phyloP scores from a whole-genome alignment of 768 basidiomycete genomes.

The Mycena epipterygia region DNA sequence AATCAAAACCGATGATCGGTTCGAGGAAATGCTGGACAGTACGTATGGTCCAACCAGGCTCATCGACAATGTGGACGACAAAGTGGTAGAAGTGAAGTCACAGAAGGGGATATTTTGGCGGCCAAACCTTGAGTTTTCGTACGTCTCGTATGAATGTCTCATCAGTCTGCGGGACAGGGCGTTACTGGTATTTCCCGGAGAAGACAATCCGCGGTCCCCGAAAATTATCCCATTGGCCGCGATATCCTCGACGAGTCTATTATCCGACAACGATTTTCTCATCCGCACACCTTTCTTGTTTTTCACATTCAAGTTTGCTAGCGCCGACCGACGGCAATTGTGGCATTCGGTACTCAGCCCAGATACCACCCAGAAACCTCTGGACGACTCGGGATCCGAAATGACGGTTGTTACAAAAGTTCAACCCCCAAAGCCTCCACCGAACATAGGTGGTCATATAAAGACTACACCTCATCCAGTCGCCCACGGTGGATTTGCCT shows the following conservation, averaged over 20 bases:
- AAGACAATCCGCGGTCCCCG: neutral
- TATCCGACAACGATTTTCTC: neutral
- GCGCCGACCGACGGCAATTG: neutral
- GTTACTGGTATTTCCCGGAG: neutral
- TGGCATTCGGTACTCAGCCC: neutral
- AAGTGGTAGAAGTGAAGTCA: neutral
- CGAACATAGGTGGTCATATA: neutral
- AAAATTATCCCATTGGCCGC: neutral
- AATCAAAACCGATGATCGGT: neutral
- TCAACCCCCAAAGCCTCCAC: neutral
- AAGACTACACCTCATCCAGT: neutral
- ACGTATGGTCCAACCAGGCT: neutral
- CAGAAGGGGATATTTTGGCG: neutral
- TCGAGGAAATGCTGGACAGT: neutral
- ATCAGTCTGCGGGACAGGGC: neutral
- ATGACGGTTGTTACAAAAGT: neutral
- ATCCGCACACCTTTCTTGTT: neutral
- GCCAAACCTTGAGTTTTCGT: neutral
- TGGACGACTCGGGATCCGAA: neutral
- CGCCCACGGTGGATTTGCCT: conserved; percentile 13
- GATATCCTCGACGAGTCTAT: neutral
- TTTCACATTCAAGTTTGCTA: neutral
- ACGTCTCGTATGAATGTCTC: neutral
- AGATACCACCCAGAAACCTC: neutral
- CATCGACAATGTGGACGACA: neutral